These are phyloP conservation scores for Priceomyces carsonii DNA, from an alignment of 805 yeast genomes.

Conservation along the genomic window DNA sequence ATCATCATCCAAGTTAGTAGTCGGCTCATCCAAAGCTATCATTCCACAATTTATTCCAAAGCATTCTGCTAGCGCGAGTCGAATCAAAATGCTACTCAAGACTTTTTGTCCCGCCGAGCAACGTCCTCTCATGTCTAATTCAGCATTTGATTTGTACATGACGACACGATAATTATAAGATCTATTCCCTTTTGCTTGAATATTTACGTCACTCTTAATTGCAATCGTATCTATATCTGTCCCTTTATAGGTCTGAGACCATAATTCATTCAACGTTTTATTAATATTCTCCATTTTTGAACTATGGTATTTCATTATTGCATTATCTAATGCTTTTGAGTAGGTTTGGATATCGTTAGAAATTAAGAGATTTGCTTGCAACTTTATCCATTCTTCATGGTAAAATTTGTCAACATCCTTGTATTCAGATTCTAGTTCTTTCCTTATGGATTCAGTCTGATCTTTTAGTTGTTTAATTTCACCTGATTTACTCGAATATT, in stretches of 20 bases:
- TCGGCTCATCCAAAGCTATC: constrained; percentile 96
- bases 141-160: constrained; percentile 89
- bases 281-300: constrained; percentile 92
- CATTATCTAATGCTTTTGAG: constrained; percentile 83
- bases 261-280: constrained; percentile 80
- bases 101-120: constrained; percentile 99
- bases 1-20: constrained; percentile 89
- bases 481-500: constrained; percentile 76
- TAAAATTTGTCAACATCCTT: constrained; percentile 63
- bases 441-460: constrained; percentile 56
- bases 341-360: constrained; percentile 81
- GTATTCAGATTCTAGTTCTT: constrained; percentile 71
- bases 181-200: constrained; percentile 51
- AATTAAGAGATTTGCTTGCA: constrained; percentile 74
- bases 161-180: constrained; percentile 92
- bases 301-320: constrained; percentile 90
- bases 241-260: constrained; percentile 94
- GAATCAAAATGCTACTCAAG: constrained; percentile 83
- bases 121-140: constrained; percentile 96
- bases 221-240: constrained; percentile 92
- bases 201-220: constrained; percentile 75
- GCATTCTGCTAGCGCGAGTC: constrained; percentile 92
- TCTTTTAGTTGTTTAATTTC: constrained; percentile 81
- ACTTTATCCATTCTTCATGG: constrained; percentile 68
- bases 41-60: constrained; percentile 95